Conservation (phyloP, 2,329 filamentous ascomycete species). For the Pyrenochaeta sp. region DNA sequence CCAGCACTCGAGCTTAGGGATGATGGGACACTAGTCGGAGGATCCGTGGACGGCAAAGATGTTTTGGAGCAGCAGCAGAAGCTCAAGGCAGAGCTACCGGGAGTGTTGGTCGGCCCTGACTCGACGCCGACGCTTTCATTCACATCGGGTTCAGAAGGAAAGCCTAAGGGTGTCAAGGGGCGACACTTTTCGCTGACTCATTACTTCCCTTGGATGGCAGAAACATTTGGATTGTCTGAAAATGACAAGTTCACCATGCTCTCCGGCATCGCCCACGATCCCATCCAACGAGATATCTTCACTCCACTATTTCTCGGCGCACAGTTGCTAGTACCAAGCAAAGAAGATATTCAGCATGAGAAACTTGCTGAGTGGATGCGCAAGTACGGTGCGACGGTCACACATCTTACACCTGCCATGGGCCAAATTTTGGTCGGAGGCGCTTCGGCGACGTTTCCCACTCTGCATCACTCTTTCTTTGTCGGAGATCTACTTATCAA, state of each 20-base stretch:
- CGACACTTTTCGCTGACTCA: slow-evolving; percentile 85
- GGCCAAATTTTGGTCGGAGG: slow-evolving; percentile 92
- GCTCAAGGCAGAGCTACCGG: slow-evolving; percentile 66
- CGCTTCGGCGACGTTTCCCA: slow-evolving; percentile 77
- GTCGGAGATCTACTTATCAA: slow-evolving; percentile 91
- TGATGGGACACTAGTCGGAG: slow-evolving; percentile 76
- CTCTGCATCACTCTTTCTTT: slow-evolving; percentile 82
- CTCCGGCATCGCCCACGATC: slow-evolving; percentile 80
- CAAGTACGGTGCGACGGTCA: slow-evolving; percentile 76
- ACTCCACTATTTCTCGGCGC: slow-evolving; percentile 89
- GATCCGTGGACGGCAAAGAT: slow-evolving; percentile 70
- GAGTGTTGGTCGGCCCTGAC: slow-evolving; percentile 85
- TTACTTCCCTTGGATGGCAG: slow-evolving; percentile 94
- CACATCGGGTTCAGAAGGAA: slow-evolving; percentile 74
- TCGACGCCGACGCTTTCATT: slow-evolving; percentile 75
- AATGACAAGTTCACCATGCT: slow-evolving; percentile 83
- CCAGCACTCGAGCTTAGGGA: slow-evolving; percentile 76
- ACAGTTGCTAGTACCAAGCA: slow-evolving; percentile 77
- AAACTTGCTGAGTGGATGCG: slow-evolving; percentile 88
- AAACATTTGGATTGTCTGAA: slow-evolving; percentile 77
- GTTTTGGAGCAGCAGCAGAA: slow-evolving; percentile 66
- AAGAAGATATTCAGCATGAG: slow-evolving; percentile 87
- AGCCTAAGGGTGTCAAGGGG: slow-evolving; percentile 86
- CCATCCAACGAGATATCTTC: slow-evolving; percentile 78
- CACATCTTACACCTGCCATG: slow-evolving; percentile 95